Percentiles rank a stretch among this genome's conserved stretches.
Conservation (phyloP, 441 rosid genomes). For the Omphalea diandra region DNA sequence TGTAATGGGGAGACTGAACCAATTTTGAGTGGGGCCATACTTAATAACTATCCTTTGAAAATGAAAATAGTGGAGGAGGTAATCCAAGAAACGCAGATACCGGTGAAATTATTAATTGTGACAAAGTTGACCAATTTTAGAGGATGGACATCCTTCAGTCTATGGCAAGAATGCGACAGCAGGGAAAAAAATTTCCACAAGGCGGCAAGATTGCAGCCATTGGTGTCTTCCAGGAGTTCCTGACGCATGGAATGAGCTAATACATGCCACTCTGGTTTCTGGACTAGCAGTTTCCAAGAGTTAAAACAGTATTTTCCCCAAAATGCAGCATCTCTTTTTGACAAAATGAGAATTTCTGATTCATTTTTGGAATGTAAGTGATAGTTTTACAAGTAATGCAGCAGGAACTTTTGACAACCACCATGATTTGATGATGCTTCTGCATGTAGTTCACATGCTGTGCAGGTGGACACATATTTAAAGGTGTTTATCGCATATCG, state of each 20-base stretch:
- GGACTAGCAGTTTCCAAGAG: conserved; percentile 24
- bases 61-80: conserved; percentile 92
- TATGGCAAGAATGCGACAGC: conserved; percentile 52
- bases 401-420: neutral
- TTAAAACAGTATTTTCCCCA: neutral
- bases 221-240: conserved; percentile 98
- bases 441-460: neutral
- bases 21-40: conserved; percentile 52
- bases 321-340: neutral
- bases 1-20: conserved; percentile 80
- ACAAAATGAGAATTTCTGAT: neutral
- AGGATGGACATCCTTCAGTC: conserved; percentile 89
- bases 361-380: too few species aligned
- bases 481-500: too few species aligned
- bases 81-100: conserved; percentile 50
- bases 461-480: too few species aligned
- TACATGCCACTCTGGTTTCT: conserved; percentile 53
- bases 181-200: conserved; percentile 39
- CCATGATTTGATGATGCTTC: neutral
- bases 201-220: conserved; percentile 91
- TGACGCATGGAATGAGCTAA: conserved; percentile 91
- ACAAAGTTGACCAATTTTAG: conserved; percentile 86
- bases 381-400: neutral
- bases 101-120: conserved; percentile 64
- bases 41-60: conserved; percentile 65